These are phyloP conservation scores for Suillus sp. DNA, from an alignment of 768 basidiomycete species.

Conservation along the genomic window DNA sequence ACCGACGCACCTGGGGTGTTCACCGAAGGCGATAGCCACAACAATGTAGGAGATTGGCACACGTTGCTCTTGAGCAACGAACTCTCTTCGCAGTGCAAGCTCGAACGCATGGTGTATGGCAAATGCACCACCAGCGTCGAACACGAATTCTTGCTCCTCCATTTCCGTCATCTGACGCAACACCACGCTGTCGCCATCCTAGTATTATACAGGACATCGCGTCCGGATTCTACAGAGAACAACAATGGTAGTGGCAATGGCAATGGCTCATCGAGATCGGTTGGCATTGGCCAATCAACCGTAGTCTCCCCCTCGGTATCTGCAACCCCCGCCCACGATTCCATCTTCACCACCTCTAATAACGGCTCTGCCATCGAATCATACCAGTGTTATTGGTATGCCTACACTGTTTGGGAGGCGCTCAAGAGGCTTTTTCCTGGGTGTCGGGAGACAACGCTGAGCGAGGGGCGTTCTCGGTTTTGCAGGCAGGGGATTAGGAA, in stretches of 20 bases:
- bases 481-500: background rate
- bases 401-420: background rate
- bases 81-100: background rate
- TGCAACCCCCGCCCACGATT: background rate
- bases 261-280: background rate
- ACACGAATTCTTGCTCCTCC: background rate
- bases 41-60: too few species aligned
- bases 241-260: too few species aligned
- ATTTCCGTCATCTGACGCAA: background rate
- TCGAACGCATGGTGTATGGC: background rate
- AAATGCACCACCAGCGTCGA: background rate
- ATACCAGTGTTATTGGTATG: background rate
- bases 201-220: background rate
- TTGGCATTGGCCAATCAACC: background rate
- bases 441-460: background rate
- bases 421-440: background rate
- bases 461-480: background rate
- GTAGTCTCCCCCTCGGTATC: background rate
- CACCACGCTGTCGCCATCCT: background rate
- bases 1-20: too few species aligned
- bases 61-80: too few species aligned
- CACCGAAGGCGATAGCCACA: too few species aligned
- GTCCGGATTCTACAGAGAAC: background rate
- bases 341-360: background rate
- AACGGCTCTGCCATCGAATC: background rate